Evolutionary conservation across 306 rosid genomes (phyloP), one percentile per base, ranked within the genome.

Genomic region (Cyclanthera cordifolia): DNA sequence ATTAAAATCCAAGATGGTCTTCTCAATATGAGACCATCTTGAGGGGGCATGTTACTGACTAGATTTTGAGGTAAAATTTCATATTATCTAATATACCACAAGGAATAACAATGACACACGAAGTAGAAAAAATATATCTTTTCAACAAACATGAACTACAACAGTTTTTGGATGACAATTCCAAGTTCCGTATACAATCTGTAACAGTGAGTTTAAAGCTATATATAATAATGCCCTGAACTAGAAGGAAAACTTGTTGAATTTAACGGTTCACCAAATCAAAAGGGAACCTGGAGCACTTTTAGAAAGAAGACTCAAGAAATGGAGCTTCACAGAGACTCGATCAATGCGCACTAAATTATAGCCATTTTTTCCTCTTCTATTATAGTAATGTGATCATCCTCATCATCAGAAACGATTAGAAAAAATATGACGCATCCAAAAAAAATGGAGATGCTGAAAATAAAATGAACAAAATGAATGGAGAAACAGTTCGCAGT

Each of bases 401-500:
- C 54, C 21, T 50, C 46, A 59, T 58, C 65, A 58, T 32, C 48
- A 61, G 28, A 37, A 37, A 37, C 30, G 37, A 24, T 37, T 37
- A 61, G 67, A 61, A 61, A 37, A 61, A 12, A 55, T 30, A n/a
- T 25, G 48, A 58, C 13, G 27, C 69, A 64, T 12, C 49, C 49
- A 41, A 20, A 64, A 20, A 63, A 25, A 64, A 64, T 37, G 13
- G 52, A 43, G 32, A 43, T 64, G 70, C 70, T 64, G 12, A 64
- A 64, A 43, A 64, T 64, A 8, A 64, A 64, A 43, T 63, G 69
- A 63, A 63, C 23, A 63, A 63, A 63, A 24, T 12, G 52, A 64
- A 64, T 21, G 70, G n/a, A 64, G 70, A 64, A 43, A 43, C 8
- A 28, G 69, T 45, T 64, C 70, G 23, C 53, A 21, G 13, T 21